These are phyloP conservation scores for Hippophae rhamnoides DNA, from an alignment of 306 rosid species.

Conservation along the genomic window DNA sequence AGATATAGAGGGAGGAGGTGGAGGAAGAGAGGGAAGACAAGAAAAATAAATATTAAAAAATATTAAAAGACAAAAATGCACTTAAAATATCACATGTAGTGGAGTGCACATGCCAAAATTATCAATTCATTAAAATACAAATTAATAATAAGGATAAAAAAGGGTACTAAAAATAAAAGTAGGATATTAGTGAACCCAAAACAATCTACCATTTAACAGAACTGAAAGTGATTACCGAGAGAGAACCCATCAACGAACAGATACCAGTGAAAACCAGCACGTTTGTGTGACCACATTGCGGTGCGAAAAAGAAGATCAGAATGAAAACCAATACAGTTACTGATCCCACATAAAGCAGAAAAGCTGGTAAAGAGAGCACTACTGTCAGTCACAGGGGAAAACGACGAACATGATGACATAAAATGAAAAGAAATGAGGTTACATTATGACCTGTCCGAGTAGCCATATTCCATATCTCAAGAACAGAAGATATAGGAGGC, in stretches of 20 bases:
- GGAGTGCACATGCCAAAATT: too few relatives aligned
- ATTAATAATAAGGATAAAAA: too few relatives aligned
- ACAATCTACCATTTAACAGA: neutral
- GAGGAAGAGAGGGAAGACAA: too few relatives aligned
- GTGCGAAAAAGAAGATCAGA: constrained; percentile 64
- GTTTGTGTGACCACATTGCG: constrained; percentile 66
- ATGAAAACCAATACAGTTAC: constrained; percentile 61
- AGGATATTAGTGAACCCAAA: too few relatives aligned
- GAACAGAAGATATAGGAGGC: constrained; percentile 52
- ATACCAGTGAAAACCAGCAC: constrained; percentile 72
- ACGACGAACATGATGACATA: constrained; percentile 1
- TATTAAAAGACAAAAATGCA: too few relatives aligned
- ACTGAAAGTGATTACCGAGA: constrained; percentile 43
- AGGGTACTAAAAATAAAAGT: too few relatives aligned
- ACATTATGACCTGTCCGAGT: constrained; percentile 67
- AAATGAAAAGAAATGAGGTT: neutral
- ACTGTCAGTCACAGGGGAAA: constrained; percentile 14
- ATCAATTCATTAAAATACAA: too few relatives aligned
- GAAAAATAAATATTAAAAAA: too few relatives aligned
- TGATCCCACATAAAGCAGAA: constrained; percentile 57
- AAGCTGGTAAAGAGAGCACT: constrained; percentile 43
- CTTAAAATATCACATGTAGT: too few relatives aligned
- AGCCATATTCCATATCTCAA: constrained; percentile 76
- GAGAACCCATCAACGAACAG: constrained; percentile 90
- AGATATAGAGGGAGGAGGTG: too few relatives aligned